phyloP scores from a whole-genome alignment of 1,139 yeast genomes.

The Debaryomyces subglobosus region DNA sequence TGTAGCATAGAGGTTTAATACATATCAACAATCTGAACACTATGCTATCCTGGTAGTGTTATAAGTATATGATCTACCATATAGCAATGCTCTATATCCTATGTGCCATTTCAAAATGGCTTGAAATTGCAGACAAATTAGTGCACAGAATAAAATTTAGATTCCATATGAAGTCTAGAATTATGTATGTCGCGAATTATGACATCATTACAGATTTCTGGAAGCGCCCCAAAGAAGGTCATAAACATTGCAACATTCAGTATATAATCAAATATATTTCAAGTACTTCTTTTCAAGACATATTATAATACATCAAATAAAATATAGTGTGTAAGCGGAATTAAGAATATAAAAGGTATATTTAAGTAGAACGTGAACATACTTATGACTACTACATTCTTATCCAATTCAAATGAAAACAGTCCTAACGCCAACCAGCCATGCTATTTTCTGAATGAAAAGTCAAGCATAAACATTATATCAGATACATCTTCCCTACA shows the following conservation, averaged over 20 bases:
- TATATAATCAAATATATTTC: neutral
- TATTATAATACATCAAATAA: neutral
- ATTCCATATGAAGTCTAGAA: neutral
- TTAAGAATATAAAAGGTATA: neutral
- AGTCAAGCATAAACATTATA: neutral
- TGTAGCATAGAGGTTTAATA: neutral
- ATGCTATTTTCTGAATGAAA: constrained; percentile 6
- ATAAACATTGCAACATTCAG: neutral
- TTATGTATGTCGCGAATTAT: neutral
- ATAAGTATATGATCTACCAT: neutral
- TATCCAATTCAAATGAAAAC: constrained; percentile 4
- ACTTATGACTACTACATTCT: constrained; percentile 4
- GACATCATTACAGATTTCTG: constrained; percentile 1
- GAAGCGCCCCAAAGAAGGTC: constrained; percentile 2
- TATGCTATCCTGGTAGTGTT: neutral
- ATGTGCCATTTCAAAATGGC: neutral
- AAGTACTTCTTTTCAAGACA: neutral
- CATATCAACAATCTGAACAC: neutral
- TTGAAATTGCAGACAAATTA: neutral
- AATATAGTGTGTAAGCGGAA: neutral
- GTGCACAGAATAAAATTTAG: neutral
- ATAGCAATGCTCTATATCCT: neutral
- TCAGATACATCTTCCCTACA: neutral
- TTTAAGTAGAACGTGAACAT: neutral
- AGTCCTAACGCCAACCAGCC: constrained; percentile 5